These are phyloP conservation scores for Neurospora sp. DNA, from an alignment of 495 filamentous ascomycete genomes.

Conservation along the genomic window DNA sequence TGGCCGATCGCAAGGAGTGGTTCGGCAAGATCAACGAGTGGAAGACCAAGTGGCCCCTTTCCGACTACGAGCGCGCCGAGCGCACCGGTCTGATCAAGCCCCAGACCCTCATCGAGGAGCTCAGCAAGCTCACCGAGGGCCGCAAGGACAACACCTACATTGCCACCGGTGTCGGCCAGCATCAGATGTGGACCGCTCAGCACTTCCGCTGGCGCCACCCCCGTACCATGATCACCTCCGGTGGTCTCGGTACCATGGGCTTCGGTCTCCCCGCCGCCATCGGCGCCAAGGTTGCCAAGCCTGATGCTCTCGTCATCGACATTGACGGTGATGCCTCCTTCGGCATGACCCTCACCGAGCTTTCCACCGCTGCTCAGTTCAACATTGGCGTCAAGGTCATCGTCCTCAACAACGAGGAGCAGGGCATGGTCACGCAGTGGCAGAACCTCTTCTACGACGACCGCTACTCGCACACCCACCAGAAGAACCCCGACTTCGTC, in stretches of 20 bases:
- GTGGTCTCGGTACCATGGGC: slow-evolving; percentile 92
- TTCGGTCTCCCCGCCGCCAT: slow-evolving; percentile 88
- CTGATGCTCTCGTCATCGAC: slow-evolving; percentile 79
- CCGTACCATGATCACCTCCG: slow-evolving; percentile 81
- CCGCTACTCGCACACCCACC: slow-evolving; percentile 84
- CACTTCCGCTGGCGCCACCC: slow-evolving; percentile 86
- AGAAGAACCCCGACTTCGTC: slow-evolving; percentile 79
- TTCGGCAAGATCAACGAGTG: slow-evolving; percentile 77
- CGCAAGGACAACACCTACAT: slow-evolving; percentile 76
- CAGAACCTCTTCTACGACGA: slow-evolving; percentile 90
- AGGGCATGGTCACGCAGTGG: slow-evolving; percentile 97
- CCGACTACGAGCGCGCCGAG: slow-evolving; percentile 59
- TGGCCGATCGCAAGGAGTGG: slow-evolving; percentile 67
- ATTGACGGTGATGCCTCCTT: slow-evolving; percentile 97
- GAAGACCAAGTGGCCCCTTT: slow-evolving; percentile 77
- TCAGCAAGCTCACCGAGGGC: slow-evolving; percentile 60
- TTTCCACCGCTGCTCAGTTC: slow-evolving; percentile 84
- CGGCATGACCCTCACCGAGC: slow-evolving; percentile 87
- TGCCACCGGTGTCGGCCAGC: slow-evolving; percentile 84
- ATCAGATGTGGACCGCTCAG: slow-evolving; percentile 96
- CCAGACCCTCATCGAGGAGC: slow-evolving; percentile 72
- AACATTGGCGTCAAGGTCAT: slow-evolving; percentile 89
- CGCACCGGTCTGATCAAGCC: slow-evolving; percentile 72
- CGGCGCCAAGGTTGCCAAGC: slow-evolving; percentile 82
- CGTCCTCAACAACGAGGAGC: slow-evolving; percentile 90